A percentile compares a stretch with the other conserved stretches of the same genome.
Conservation (phyloP, 2,329 filamentous ascomycete species). For the Beauveria brongniartii region DNA sequence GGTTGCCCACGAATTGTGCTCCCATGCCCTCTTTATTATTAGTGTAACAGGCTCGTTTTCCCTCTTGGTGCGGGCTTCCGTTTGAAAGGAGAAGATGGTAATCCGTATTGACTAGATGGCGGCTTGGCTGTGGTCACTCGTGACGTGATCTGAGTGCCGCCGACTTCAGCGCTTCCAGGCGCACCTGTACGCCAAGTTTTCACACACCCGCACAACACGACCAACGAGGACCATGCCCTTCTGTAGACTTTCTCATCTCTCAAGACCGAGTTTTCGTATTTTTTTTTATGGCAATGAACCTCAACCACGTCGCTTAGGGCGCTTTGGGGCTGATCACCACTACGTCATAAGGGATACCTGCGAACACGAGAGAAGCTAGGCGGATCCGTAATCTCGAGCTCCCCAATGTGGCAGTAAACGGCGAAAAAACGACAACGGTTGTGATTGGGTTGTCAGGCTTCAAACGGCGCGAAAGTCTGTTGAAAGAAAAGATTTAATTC, state of each 20-base stretch:
- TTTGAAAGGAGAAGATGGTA: neutral
- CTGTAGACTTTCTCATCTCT: too few species aligned
- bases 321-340: neutral
- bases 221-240: neutral
- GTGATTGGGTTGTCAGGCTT: neutral
- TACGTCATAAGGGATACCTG: neutral
- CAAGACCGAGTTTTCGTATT: neutral
- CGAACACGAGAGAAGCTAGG: neutral
- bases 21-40: too few species aligned
- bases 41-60: too few species aligned
- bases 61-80: too few species aligned
- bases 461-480: neutral
- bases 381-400: neutral
- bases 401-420: neutral
- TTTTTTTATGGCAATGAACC: neutral
- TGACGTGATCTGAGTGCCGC: neutral
- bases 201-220: neutral
- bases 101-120: neutral
- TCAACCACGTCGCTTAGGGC: neutral
- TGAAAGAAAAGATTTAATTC: neutral
- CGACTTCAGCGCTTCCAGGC: neutral
- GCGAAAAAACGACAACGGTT: too few species aligned
- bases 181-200: neutral
- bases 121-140: neutral
- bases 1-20: too few species aligned